Evolutionary conservation across 2,329 filamentous ascomycete species (phyloP).

Genomic region (Botrytis tulipae): DNA sequence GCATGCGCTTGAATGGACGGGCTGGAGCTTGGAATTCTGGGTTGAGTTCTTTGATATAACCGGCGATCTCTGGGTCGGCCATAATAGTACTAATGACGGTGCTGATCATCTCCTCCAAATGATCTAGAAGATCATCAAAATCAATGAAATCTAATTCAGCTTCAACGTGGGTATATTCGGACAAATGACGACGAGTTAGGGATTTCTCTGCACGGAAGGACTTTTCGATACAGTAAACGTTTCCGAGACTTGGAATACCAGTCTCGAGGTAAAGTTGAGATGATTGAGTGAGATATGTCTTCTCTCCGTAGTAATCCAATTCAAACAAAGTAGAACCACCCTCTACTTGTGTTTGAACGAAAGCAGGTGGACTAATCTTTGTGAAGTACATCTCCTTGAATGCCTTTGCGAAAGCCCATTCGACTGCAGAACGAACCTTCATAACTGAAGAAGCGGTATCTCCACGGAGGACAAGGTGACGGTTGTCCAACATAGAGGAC

Average conservation of each 20-base stretch:
- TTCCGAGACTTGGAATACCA: slow-evolving; percentile 81
- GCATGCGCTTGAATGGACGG: slow-evolving; percentile 91
- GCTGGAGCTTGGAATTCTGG: slow-evolving; percentile 79
- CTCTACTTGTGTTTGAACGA: slow-evolving; percentile 86
- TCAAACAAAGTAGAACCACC: slow-evolving; percentile 61
- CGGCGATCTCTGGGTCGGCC: slow-evolving; percentile 68
- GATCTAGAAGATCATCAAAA: slow-evolving; percentile 82
- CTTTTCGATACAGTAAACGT: slow-evolving; percentile 97
- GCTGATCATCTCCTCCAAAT: slow-evolving; percentile 73
- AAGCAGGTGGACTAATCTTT: slow-evolving; percentile 71
- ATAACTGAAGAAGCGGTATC: slow-evolving; percentile 67
- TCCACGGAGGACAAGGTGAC: slow-evolving; percentile 68
- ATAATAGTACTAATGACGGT: slow-evolving; percentile 69
- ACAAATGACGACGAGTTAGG: slow-evolving; percentile 87
- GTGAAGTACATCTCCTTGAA: slow-evolving; percentile 63
- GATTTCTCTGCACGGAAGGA: slow-evolving; percentile 98
- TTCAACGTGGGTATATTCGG: slow-evolving; percentile 96
- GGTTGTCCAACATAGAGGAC: slow-evolving; percentile 55
- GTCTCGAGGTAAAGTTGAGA: slow-evolving; percentile 98
- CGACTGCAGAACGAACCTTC: slow-evolving; percentile 67
- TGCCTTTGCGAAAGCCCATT: slow-evolving; percentile 65
- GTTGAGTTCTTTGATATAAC: slow-evolving; percentile 82
- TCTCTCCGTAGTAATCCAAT: slow-evolving; percentile 66
- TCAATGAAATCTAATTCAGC: slow-evolving; percentile 94
- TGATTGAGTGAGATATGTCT: slow-evolving; percentile 92